Percentiles rank a stretch among this genome's conserved stretches.
Evolutionary conservation across 768 basidiomycete genomes (phyloP).

Genomic region (Termitomyces sp.): DNA sequence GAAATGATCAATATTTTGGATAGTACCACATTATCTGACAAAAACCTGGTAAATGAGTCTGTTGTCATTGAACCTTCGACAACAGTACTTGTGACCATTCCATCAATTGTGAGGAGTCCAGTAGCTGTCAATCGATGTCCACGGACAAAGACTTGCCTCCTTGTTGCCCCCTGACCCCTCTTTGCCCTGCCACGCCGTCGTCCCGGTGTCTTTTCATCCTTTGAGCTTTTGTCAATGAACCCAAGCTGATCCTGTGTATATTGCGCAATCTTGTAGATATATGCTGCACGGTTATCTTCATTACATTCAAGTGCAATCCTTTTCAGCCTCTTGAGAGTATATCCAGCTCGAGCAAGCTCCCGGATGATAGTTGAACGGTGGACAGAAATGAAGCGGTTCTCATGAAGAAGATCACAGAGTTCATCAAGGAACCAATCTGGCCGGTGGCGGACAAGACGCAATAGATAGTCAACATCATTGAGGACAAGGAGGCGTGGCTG

Average conservation of each 20-base stretch:
- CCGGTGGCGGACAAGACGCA: background rate
- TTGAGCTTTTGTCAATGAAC: slow-evolving; percentile 31
- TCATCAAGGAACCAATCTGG: slow-evolving; percentile 31
- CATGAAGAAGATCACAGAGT: slow-evolving; percentile 19
- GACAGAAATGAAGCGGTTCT: slow-evolving; percentile 28
- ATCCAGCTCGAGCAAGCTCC: slow-evolving; percentile 17
- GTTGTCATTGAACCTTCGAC: slow-evolving; percentile 27
- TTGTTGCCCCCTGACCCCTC: slow-evolving; percentile 20
- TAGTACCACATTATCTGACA: slow-evolving; percentile 24
- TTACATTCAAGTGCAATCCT: slow-evolving; percentile 28
- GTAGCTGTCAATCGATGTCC: slow-evolving; percentile 19
- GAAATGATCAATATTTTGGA: slow-evolving; percentile 2
- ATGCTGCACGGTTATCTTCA: slow-evolving; percentile 21
- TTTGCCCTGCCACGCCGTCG: slow-evolving; percentile 17
- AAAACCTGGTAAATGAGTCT: slow-evolving; percentile 17
- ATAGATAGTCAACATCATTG: background rate
- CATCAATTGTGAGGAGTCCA: slow-evolving; percentile 26
- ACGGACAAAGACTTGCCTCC: slow-evolving; percentile 25
- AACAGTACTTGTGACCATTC: slow-evolving; percentile 22
- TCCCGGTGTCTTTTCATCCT: slow-evolving; percentile 23
- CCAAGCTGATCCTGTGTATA: slow-evolving; percentile 28
- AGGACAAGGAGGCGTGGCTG: background rate
- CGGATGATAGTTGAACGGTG: slow-evolving; percentile 29
- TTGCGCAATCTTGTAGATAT: slow-evolving; percentile 21
- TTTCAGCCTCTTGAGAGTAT: slow-evolving; percentile 23